phyloP scores from a whole-genome alignment of 345 rosid species.

The Adansonia digitata region DNA sequence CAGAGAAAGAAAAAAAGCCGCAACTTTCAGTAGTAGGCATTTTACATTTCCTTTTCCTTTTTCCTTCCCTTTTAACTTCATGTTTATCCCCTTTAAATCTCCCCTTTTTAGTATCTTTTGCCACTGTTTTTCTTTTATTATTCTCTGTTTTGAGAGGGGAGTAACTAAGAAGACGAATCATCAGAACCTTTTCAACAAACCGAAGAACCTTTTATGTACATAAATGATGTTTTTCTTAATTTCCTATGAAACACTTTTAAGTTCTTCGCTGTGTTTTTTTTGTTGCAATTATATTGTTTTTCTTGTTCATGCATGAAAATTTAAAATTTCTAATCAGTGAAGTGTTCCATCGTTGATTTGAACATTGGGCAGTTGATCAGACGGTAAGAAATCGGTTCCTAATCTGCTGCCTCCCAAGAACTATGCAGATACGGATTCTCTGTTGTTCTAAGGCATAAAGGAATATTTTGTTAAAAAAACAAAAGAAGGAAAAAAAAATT shows the following conservation, averaged over 20 bases:
- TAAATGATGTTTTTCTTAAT: background rate
- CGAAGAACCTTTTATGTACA: constrained; percentile 10
- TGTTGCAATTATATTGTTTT: background rate
- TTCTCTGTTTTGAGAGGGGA: background rate
- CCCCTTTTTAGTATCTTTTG: background rate
- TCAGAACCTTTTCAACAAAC: background rate
- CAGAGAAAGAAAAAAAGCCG: background rate
- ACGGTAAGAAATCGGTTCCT: constrained; percentile 11
- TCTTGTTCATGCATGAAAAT: background rate
- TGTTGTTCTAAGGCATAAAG: background rate
- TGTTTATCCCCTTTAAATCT: background rate
- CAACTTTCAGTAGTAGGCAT: constrained; percentile 3
- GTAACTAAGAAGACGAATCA: background rate
- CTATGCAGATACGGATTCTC: background rate
- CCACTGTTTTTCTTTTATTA: background rate
- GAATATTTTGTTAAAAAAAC: background rate
- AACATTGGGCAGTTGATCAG: constrained; percentile 19
- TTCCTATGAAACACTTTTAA: constrained; percentile 9
- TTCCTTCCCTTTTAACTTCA: background rate
- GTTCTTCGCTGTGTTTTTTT: background rate
- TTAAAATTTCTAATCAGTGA: background rate
- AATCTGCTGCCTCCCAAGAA: background rate
- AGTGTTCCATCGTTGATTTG: no score
- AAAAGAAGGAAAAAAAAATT: background rate
- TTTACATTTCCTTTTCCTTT: constrained; percentile 13